Percentiles rank a stretch among this genome's conserved stretches.
Evolutionary conservation across 2,329 filamentous ascomycete genomes (phyloP).

Genomic region (Sarocladium oryzae): DNA sequence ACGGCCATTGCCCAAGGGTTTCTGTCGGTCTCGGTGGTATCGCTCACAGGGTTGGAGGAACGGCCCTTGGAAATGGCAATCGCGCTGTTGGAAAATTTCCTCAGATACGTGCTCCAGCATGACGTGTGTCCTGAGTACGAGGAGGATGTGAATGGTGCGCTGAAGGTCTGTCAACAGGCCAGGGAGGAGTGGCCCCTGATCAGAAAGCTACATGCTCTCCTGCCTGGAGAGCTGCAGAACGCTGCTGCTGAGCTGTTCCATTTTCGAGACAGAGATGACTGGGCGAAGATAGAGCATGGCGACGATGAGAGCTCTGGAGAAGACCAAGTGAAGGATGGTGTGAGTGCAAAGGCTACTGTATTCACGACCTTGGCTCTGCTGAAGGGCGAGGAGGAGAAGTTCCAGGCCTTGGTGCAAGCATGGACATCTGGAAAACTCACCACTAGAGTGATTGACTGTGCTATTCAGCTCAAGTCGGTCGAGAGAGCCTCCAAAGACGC

Average conservation of each 20-base stretch:
- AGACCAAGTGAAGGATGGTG: background rate
- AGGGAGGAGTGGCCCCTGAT: conserved; percentile 59
- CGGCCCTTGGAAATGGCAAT: conserved; percentile 50
- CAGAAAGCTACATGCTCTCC: conserved; percentile 37
- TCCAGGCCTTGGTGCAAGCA: conserved; percentile 6
- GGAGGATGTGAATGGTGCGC: conserved; percentile 59
- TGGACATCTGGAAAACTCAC: background rate
- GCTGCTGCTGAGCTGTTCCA: conserved; percentile 65
- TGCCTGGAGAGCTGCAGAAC: conserved; percentile 79
- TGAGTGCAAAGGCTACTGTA: conserved; percentile 31
- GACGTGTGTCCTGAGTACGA: conserved; percentile 78
- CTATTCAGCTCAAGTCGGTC: conserved; percentile 55
- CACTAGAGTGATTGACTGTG: conserved; percentile 33
- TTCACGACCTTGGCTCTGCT: conserved; percentile 38
- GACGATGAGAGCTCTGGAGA: background rate
- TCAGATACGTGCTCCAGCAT: conserved; percentile 80
- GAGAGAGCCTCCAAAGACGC: conserved; percentile 31
- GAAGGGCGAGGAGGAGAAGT: background rate
- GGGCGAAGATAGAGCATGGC: conserved; percentile 14
- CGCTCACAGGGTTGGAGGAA: conserved; percentile 49
- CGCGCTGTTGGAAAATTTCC: conserved; percentile 73
- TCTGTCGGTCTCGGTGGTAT: conserved; percentile 55
- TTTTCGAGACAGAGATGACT: conserved; percentile 22
- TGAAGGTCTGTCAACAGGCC: conserved; percentile 59
- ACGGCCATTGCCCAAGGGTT: conserved; percentile 70